Evolutionary conservation across 2,329 filamentous ascomycete species (phyloP).

Genomic region (Colletotrichum sp.): DNA sequence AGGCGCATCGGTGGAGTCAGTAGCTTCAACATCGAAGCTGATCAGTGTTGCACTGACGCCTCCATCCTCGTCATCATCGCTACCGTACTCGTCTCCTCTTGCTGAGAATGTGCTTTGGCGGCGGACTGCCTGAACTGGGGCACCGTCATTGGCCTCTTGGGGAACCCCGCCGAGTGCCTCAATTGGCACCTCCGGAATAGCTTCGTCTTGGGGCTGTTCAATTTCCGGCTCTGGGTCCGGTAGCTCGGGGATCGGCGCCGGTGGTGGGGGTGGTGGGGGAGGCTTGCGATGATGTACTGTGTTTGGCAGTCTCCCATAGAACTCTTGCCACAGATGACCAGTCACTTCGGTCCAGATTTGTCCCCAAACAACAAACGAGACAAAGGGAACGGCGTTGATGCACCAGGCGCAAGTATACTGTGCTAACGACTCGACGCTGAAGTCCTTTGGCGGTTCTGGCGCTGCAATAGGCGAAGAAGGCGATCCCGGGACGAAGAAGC

Average conservation of each 20-base stretch:
- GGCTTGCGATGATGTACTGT: constrained; percentile 34
- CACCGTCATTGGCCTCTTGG: constrained; percentile 7
- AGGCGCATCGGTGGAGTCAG: constrained; percentile 55
- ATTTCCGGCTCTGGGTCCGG: not conserved
- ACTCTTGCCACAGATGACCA: constrained; percentile 39
- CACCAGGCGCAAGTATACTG: constrained; percentile 48
- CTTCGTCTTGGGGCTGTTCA: not conserved
- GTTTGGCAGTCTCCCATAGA: constrained; percentile 46
- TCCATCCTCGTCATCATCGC: constrained; percentile 62
- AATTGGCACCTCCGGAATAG: not conserved
- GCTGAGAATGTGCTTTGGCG: constrained; percentile 53
- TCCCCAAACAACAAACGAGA: constrained; percentile 49
- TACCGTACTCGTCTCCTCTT: constrained; percentile 57
- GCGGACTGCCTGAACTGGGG: constrained; percentile 38
- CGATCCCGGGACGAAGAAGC: constrained; percentile 62
- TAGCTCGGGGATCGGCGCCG: constrained; percentile 16
- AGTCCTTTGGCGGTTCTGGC: constrained; percentile 45
- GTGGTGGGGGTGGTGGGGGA: constrained; percentile 23
- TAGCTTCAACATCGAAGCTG: constrained; percentile 66
- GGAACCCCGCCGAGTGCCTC: not conserved
- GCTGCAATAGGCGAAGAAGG: constrained; percentile 53
- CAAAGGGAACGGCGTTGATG: constrained; percentile 51
- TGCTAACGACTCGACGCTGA: constrained; percentile 42
- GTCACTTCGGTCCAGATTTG: constrained; percentile 40
- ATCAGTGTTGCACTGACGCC: constrained; percentile 62